Evolutionary conservation across 768 basidiomycete genomes (phyloP), one percentile per base, ranked within the genome.

Genomic region (Pleurotus pulmonarius): DNA sequence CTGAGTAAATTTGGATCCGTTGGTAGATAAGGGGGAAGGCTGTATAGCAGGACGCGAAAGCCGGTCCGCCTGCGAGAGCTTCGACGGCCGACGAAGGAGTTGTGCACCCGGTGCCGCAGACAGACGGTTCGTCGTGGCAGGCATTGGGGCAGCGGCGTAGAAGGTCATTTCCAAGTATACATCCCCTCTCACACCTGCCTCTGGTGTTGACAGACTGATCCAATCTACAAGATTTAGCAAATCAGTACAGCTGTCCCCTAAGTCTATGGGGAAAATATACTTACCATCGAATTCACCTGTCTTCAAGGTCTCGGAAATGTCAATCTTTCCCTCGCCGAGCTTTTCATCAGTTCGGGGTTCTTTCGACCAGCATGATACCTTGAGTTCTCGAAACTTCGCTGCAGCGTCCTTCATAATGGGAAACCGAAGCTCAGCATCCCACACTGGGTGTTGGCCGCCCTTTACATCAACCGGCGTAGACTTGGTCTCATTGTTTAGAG

Each of bases 111-210:
- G 65, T 40, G 60, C 67, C 58, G 58, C 15, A 68, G 63, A 24
- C 70, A 57, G 63, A 64, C 56, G 62, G 66, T 41, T 66, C 61
- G 65, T 56, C 9, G 29, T 3, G 16, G 67, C 55, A 62, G 85
- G 70, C n/a, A 79, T 74, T 6, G 86, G 83, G 3, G 77, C 81
- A 55, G 87, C 84, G 3, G 92, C 82, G 70, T 84, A 98, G 74
- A 86, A 98, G 1, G 95, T 98, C 84, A 97, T 88, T 69, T 98
- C 95, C 13, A 97, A 78, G 67, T 91, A 97, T 8, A 96, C 61
- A 54, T 97, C 92, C 5, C 95, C 95, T 20, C 90, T 84, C 6
- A 83, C 85, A 46, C 82, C 80, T 29, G 78, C 71, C 55, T 77
- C 71, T 9, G 29, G 29, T 15, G 39, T 53, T 13, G 51, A 53